Evolutionary conservation across 78 protist species (phyloP).

Genomic region (Corallochytrium limacisporum): DNA sequence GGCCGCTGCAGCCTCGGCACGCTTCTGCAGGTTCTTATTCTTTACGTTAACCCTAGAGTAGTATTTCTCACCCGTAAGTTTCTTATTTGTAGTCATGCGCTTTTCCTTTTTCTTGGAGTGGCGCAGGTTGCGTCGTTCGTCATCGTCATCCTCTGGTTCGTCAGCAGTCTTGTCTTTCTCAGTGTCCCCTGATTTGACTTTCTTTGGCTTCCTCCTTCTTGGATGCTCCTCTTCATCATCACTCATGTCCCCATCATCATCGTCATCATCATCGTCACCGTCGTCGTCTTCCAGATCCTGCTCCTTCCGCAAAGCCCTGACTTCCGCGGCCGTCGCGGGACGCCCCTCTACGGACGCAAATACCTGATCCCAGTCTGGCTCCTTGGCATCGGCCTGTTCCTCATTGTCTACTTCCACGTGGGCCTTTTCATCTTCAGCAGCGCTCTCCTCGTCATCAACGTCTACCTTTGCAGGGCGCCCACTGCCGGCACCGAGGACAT

Average conservation of each 20-base stretch:
- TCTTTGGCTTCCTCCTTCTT: too few species aligned
- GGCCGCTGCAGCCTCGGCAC: not conserved
- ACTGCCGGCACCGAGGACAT: not conserved
- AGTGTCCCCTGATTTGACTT: too few species aligned
- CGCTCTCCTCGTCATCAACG: not conserved
- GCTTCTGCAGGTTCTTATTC: not conserved
- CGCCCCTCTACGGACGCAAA: not conserved
- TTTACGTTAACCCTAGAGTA: slow-evolving; percentile 1
- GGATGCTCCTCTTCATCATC: too few species aligned
- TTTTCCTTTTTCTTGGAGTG: not conserved
- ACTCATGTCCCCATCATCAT: too few species aligned
- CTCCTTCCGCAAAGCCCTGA: not conserved
- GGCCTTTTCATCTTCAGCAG: not conserved
- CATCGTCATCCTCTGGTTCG: too few species aligned
- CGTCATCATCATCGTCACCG: not conserved
- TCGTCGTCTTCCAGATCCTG: not conserved
- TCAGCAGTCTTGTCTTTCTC: too few species aligned
- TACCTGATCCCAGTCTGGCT: not conserved
- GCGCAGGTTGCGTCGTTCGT: not conserved
- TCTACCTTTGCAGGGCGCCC: not conserved
- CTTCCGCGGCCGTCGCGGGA: not conserved
- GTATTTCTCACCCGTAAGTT: not conserved
- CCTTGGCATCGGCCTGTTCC: not conserved
- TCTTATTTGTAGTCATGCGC: slow-evolving; percentile 20
- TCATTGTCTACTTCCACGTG: not conserved